A percentile compares a stretch with the other conserved stretches of the same genome.
Evolutionary conservation across 1,139 yeast genomes (phyloP).

Genomic region (Diutina ranongensis): DNA sequence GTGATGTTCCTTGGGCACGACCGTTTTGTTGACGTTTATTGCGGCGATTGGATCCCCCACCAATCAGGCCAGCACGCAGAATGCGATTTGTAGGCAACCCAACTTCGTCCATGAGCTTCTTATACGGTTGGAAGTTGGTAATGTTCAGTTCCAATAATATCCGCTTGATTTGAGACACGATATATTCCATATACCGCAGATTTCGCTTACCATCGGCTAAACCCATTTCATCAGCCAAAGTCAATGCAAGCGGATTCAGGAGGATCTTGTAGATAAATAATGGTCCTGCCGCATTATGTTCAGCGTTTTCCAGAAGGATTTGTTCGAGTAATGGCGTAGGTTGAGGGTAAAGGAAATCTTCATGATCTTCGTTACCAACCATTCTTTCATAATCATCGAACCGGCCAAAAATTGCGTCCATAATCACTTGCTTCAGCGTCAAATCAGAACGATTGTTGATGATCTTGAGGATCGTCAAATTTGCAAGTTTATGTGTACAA

Average conservation of each 20-base stretch:
- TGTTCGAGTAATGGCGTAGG: constrained; percentile 22
- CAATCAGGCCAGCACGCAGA: constrained; percentile 8
- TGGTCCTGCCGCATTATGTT: constrained; percentile 56
- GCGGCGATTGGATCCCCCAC: neutral
- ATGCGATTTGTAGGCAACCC: constrained; percentile 44
- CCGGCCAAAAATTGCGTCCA: constrained; percentile 55
- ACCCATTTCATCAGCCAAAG: constrained; percentile 21
- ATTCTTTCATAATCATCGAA: constrained; percentile 15
- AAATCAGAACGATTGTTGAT: constrained; percentile 59
- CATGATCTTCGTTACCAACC: constrained; percentile 13
- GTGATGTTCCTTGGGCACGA: neutral
- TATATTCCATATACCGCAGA: constrained; percentile 40
- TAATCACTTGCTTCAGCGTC: constrained; percentile 46
- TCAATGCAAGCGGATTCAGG: constrained; percentile 46
- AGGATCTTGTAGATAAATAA: constrained; percentile 73
- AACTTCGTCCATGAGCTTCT: constrained; percentile 85
- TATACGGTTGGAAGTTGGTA: constrained; percentile 57
- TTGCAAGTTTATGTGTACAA: constrained; percentile 80
- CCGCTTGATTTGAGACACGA: constrained; percentile 48
- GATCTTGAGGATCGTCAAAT: constrained; percentile 71
- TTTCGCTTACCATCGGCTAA: constrained; percentile 11
- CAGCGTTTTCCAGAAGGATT: constrained; percentile 41
- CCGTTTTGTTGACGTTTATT: neutral
- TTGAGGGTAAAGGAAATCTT: constrained; percentile 11
- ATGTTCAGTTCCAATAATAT: constrained; percentile 50